phyloP scores from a whole-genome alignment of 345 rosid genomes.

The Physaria fendleri region DNA sequence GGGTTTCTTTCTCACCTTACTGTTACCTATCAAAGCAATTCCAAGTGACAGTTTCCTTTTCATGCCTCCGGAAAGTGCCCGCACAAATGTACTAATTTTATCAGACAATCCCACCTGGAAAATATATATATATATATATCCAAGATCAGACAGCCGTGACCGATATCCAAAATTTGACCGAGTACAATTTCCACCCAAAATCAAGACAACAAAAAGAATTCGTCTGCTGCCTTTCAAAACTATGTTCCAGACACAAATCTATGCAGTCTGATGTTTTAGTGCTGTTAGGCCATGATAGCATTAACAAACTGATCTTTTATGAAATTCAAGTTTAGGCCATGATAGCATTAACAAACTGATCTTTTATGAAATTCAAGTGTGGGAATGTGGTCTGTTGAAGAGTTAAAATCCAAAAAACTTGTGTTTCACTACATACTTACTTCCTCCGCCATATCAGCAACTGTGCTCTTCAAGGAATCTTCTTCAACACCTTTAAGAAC shows the following conservation, averaged over 20 bases:
- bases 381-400: background rate
- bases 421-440: constrained; percentile 44
- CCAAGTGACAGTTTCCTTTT: constrained; percentile 96
- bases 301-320: constrained; percentile 8
- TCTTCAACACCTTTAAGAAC: constrained; percentile 78
- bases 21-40: constrained; percentile 86
- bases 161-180: background rate
- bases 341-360: constrained; percentile 1
- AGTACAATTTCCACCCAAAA: background rate
- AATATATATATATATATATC: constrained; percentile 1
- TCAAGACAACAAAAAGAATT: constrained; percentile 3
- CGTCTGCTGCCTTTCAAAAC: constrained; percentile 3
- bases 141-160: constrained; percentile 18
- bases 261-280: constrained; percentile 7
- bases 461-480: constrained; percentile 45
- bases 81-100: constrained; percentile 64
- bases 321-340: background rate
- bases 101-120: constrained; percentile 92
- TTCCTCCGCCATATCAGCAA: constrained; percentile 79
- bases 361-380: background rate
- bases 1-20: constrained; percentile 52
- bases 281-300: constrained; percentile 1
- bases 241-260: background rate
- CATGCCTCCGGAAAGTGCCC: constrained; percentile 99
- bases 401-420: constrained; percentile 5